Evolutionary conservation across 202 grass and related monocot genomes (phyloP).

Genomic region (Bolboschoenoplectus hybrid): DNA sequence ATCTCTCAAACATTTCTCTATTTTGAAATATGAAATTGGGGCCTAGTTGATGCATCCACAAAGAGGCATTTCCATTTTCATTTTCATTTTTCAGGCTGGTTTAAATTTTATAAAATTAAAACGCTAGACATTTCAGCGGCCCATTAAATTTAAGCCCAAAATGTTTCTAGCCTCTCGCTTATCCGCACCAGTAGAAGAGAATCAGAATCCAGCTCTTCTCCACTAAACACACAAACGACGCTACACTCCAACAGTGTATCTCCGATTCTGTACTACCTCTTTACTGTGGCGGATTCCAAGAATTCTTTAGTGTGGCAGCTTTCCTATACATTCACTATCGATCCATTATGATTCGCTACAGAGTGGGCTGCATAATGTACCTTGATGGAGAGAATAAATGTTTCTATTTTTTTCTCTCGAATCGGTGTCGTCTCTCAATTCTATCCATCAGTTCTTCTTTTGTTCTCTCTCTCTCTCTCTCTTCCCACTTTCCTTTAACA

Average conservation of each 20-base stretch:
- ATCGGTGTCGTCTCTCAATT: slow-evolving; percentile 15
- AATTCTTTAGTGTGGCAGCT: neutral
- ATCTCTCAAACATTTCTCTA: too few species aligned
- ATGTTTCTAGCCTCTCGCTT: neutral
- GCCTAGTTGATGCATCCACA: neutral
- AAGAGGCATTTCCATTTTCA: neutral
- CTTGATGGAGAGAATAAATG: neutral
- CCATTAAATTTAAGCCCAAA: neutral
- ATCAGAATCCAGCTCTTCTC: slow-evolving; percentile 9
- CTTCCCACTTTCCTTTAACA: neutral
- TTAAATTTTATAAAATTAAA: neutral
- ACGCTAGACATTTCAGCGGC: neutral
- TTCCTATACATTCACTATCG: neutral
- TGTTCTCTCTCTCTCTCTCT: neutral
- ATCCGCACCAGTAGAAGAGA: neutral
- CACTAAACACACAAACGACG: neutral
- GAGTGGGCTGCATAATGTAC: neutral
- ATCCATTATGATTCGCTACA: neutral
- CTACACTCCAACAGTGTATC: slow-evolving; percentile 20
- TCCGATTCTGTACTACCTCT: neutral
- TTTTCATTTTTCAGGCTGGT: neutral
- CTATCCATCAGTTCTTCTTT: slow-evolving; percentile 32
- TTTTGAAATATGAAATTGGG: neutral
- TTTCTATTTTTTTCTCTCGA: neutral
- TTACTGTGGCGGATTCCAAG: neutral